These are phyloP conservation scores for Yarrowia yakushimensis DNA, from an alignment of 805 yeast species.

Conservation along the genomic window DNA sequence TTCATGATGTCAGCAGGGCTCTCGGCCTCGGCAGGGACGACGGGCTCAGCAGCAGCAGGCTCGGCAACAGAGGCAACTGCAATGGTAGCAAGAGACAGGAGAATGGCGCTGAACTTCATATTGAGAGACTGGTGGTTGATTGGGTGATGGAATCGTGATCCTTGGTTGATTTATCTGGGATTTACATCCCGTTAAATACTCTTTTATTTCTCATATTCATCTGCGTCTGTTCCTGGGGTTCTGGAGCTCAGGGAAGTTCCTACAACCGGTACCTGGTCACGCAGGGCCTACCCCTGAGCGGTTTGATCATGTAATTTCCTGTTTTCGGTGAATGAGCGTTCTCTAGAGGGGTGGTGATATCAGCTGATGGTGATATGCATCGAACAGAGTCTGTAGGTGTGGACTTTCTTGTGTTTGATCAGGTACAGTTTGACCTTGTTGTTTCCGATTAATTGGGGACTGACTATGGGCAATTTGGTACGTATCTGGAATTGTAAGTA, in stretches of 20 bases:
- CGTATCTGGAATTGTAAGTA: no score
- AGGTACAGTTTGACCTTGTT: no score
- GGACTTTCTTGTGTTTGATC: not conserved
- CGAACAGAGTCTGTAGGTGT: not conserved
- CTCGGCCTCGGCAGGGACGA: not conserved
- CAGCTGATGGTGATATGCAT: not conserved
- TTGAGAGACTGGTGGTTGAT: not conserved
- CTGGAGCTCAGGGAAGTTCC: not conserved
- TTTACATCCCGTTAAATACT: not conserved
- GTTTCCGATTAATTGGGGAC: no score
- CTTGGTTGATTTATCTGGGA: not conserved
- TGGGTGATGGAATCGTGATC: not conserved
- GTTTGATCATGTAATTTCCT: not conserved
- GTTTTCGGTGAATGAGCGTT: not conserved
- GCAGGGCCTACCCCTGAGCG: conserved; percentile 8
- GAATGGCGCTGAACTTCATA: conserved; percentile 2
- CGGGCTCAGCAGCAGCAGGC: not conserved
- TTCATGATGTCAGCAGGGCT: not conserved
- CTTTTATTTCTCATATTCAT: no score
- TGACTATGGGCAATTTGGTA: no score
- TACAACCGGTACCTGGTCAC: not conserved
- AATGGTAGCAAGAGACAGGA: not conserved
- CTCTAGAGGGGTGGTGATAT: no score
- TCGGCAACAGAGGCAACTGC: conserved; percentile 12
- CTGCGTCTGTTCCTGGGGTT: not conserved